These are phyloP conservation scores for Glycine latifolia DNA, from an alignment of 306 rosid species.

Conservation along the genomic window DNA sequence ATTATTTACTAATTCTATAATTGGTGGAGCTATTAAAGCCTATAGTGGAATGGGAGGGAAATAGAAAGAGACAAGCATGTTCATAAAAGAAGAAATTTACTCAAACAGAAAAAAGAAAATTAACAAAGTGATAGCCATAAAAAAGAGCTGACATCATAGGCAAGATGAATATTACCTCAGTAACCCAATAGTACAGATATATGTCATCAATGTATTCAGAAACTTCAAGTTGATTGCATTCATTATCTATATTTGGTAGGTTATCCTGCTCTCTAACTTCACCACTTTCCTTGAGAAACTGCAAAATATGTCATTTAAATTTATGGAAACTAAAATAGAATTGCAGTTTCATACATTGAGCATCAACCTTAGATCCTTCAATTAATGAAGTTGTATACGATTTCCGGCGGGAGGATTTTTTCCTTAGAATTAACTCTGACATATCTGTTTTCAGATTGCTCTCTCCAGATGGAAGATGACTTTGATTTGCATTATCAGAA, in stretches of 20 bases:
- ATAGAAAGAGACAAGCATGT: conserved; percentile 23
- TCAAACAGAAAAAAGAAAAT: neutral
- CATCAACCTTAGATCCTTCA: conserved; percentile 75
- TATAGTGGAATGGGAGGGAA: neutral
- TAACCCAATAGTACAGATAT: conserved; percentile 82
- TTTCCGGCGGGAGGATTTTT: conserved; percentile 66
- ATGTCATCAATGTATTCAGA: conserved; percentile 86
- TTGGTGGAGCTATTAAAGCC: conserved; percentile 22
- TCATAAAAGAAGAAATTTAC: conserved; percentile 6
- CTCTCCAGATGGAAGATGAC: conserved; percentile 53
- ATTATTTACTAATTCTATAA: conserved; percentile 3
- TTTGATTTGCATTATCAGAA: conserved; percentile 52
- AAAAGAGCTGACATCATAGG: neutral
- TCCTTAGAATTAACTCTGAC: conserved; percentile 49
- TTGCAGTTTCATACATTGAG: conserved; percentile 30
- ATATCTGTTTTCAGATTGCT: conserved; percentile 48
- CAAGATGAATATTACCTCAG: conserved; percentile 65
- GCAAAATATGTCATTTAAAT: conserved; percentile 50
- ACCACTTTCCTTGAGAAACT: conserved; percentile 69
- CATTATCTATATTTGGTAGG: conserved; percentile 79
- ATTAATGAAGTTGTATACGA: conserved; percentile 78
- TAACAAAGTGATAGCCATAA: neutral
- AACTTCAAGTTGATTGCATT: conserved; percentile 84
- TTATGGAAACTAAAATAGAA: conserved; percentile 25
- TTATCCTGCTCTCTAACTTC: conserved; percentile 55